Percentiles rank a stretch among this genome's conserved stretches.
Evolutionary conservation across 2,329 filamentous ascomycete species (phyloP).

Genomic region (Venturia pyrina): DNA sequence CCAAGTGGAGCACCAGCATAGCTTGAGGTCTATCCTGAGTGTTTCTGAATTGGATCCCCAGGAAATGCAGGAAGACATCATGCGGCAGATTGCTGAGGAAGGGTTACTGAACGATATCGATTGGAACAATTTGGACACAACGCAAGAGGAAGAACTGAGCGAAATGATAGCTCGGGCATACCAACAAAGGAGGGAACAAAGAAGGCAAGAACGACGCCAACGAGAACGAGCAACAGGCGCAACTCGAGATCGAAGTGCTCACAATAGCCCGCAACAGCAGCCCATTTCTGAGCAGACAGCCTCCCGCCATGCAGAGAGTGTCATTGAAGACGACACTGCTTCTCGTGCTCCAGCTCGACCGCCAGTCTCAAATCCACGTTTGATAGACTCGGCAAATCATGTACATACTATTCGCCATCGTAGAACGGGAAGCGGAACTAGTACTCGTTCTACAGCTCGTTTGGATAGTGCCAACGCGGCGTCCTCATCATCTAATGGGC

Average conservation of each 20-base stretch:
- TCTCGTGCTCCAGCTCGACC: constrained; percentile 20
- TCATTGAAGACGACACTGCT: not conserved
- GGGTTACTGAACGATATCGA: constrained; percentile 82
- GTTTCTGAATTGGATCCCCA: constrained; percentile 65
- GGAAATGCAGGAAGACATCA: constrained; percentile 78
- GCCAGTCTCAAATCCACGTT: constrained; percentile 36
- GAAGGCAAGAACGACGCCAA: constrained; percentile 18
- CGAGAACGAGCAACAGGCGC: not conserved
- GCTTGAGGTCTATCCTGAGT: constrained; percentile 74
- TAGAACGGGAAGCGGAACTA: not conserved
- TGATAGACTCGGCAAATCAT: constrained; percentile 32
- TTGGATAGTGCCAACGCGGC: not conserved
- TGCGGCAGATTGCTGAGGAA: constrained; percentile 80
- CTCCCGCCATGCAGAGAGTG: not conserved
- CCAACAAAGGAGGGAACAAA: constrained; percentile 60
- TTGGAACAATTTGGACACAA: constrained; percentile 73
- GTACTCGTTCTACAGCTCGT: not conserved
- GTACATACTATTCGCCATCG: constrained; percentile 22
- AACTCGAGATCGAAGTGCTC: not conserved
- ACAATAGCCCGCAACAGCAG: not conserved
- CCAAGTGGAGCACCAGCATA: constrained; percentile 80
- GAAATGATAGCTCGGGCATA: constrained; percentile 87
- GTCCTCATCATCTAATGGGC: not conserved
- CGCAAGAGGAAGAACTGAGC: constrained; percentile 80
- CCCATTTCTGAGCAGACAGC: not conserved